These are phyloP conservation scores for Hypsizygus marmoreus DNA, from an alignment of 768 basidiomycete genomes.

Conservation along the genomic window DNA sequence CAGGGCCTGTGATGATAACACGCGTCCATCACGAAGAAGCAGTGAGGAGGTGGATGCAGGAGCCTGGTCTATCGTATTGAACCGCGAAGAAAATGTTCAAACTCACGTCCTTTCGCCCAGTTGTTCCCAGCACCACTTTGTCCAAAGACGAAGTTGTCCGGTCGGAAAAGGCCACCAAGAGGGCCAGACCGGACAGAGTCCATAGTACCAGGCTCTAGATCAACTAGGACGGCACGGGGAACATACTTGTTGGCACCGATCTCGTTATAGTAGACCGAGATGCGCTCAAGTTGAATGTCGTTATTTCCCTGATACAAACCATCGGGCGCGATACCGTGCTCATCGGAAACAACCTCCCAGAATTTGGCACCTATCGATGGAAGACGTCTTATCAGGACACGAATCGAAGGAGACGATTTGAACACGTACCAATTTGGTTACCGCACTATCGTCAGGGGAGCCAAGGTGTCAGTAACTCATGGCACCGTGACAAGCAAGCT, in stretches of 20 bases:
- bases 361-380: constrained; percentile 76
- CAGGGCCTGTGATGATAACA: constrained; percentile 3
- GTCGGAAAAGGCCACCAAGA: constrained; percentile 90
- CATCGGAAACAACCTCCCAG: constrained; percentile 98
- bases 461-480: constrained; percentile 26
- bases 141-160: constrained; percentile 98
- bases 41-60: neutral
- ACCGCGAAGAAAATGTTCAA: constrained; percentile 3
- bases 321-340: constrained; percentile 94
- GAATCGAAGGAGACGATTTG: constrained; percentile 20
- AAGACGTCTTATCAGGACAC: constrained; percentile 21
- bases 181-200: constrained; percentile 90
- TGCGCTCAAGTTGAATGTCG: constrained; percentile 95
- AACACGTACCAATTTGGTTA: constrained; percentile 93
- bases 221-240: constrained; percentile 95
- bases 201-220: constrained; percentile 98
- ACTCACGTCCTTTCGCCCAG: constrained; percentile 99
- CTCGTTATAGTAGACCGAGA: constrained; percentile 98
- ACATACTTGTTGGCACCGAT: constrained; percentile 96
- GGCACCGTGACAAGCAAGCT: constrained; percentile 4
- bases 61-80: neutral
- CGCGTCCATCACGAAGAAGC: constrained; percentile 23
- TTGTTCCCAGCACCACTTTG: constrained; percentile 99
- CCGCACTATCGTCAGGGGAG: constrained; percentile 67
- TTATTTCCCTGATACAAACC: constrained; percentile 92